Evolutionary conservation across 1,139 yeast species (phyloP), one percentile per base, ranked within the genome.

Genomic region (Scheffersomyces illinoinensis): DNA sequence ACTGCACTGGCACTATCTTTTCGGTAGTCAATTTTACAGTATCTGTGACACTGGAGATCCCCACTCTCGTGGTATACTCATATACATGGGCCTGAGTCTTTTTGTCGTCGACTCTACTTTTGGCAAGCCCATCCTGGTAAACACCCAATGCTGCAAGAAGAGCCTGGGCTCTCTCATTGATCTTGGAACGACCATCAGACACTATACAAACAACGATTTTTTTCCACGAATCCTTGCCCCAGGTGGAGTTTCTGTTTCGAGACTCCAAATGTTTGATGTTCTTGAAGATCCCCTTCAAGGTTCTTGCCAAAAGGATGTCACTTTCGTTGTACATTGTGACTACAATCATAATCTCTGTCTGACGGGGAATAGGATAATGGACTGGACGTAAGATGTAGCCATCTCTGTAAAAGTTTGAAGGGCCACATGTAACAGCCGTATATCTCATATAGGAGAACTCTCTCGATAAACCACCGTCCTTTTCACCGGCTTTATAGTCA

Each of bases 201-300:
- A 81, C 84, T 56, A 81, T 71, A 66, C 84, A 80, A 46, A 81
- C 85, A 39, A 80, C 84, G 23, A 81, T 74, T 62, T 81, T 81
- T 62, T 81, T 81, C 85, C 85, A 81, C 7, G 83, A 77, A 64
- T 79, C 83, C 58, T 77, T 77, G 49, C 85, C 85, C 85, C 85
- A 81, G 23, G 75, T 76, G 2, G 76, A 66, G 19, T 82, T 76
- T 63, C 80, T 71, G 8, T 76, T 72, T 64, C 82, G 72, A 12
- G 83, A 78, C 64, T 79, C 83, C 63, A 81, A 73, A 63, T 81
- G 81, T 66, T 81, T 80, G 63, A 81, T 81, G 63, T 81, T 81
- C 59, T 81, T 80, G 66, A 81, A 79, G 4, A 81, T 79, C 50
- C 85, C 85, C 64, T 81, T 80, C 60, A 81, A 73, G 1, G 85